Base-by-base conservation (phyloP, 2,329 filamentous ascomycete genomes). In the Pyrenochaeta sp. region DNA sequence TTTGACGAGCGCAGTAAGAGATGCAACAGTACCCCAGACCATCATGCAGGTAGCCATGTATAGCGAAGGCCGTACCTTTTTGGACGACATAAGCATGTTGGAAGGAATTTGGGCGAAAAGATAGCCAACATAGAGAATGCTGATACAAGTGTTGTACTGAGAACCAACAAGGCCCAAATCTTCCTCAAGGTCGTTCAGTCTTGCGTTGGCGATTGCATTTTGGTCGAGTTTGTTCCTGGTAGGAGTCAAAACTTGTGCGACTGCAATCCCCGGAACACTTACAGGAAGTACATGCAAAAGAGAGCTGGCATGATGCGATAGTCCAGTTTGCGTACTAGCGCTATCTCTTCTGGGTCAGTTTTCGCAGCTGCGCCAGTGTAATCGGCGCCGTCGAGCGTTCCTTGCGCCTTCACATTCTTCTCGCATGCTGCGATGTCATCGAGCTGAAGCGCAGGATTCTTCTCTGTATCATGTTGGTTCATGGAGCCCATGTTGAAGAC, bases 201-300 rank as follows among this genome's bases (percentile, higher is more conserved):
- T 81, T 0, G 87, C 87, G 2, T 86, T 81, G 1, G 85, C 85
- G 55, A 89, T 87, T 69, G 88, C 87, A 70, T 87, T 87, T 27
- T 85, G 80, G 63, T 87, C 85, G 10, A 69, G 65, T 37, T 68
- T 73, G 49, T 75, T 75, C 39, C 63, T 66, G 27, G 9, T 35
- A 2, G 14, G 15, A 10, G 14, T 18, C 29, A 23, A 30, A 43
- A 23, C 33, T n/a, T 12, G 11, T 4, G 32, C 30, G n/a, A 33
- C 10, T 32, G 11, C 29, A 23, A 2, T 15, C 4, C 2, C 37
- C 14, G 2, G 10, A 18, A 7, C 10, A 54, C 51, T 46, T 49
- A 64, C 64, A 66, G 39, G n/a, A 72, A 80, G 50, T 79, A 79
- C 77, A 79, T 77, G 27, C 49, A 60, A 32, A 65, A 68, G 10